Base-by-base conservation (phyloP, 441 rosid species). In the Bocquillonia castaneifolia region DNA sequence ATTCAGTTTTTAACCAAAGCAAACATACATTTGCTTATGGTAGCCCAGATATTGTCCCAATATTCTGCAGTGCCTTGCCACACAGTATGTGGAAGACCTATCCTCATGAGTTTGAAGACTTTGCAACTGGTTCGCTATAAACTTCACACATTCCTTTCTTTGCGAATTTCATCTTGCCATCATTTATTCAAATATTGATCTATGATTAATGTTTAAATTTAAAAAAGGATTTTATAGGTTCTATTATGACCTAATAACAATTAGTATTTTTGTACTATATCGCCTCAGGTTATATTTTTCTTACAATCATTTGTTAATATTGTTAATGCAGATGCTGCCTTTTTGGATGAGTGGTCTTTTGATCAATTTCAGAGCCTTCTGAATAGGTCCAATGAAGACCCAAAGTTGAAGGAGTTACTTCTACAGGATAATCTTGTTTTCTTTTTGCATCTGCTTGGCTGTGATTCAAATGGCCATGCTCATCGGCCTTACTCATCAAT, bases 401-500 rank as follows among this genome's bases (percentile, higher is more conserved):
- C 86, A 54, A 77, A 83, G 76, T 76, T 93, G 84, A 88, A 85
- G 86, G 84, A 82, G 74, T 79, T 88, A 64, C 96, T 93, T 76
- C 86, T 75, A 50, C 87, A 88, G 79, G 93, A 93, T 74, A 89
- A 91, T 73, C 87, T 89, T 78, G 95, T 89, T 79, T 71, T 93
- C 58, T 93, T 91, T 81, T 84, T 93, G 59, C 97, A 93, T 77
- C 84, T 93, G 67, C 99, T 93, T 81, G 97, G 99, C 59, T 93
- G 99, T 77, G 99, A 93, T 81, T 93, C 97, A 50, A 93, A 93
- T 78, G 99, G 99, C 37, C 99, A 93, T 78, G 99, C 98, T 22
- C 97, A 93, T 78, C 89, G 99, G 28, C 99, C 99, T 57, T 93
- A 67, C 77, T 93, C 97, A 26, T 85, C 97, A 56, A 89, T 88